Conservation (phyloP, 225 moss, liverwort and hornwort species). For the Straminergon stramineum region DNA sequence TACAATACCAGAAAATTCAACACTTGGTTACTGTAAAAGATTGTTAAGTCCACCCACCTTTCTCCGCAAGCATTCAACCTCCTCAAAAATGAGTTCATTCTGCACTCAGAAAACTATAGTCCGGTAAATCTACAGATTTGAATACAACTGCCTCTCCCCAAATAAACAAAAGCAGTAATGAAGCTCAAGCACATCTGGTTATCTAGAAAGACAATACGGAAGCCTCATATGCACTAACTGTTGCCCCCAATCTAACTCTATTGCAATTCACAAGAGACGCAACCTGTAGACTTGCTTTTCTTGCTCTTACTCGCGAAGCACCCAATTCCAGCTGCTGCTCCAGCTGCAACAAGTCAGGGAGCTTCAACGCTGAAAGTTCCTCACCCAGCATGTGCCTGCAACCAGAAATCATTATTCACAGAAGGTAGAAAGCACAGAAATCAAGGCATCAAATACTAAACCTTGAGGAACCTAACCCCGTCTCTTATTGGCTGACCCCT, state of each 20-base stretch:
- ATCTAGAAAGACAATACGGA: neutral
- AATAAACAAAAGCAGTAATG: neutral
- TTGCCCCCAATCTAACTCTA: neutral
- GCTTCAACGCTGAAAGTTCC: slow-evolving; percentile 46
- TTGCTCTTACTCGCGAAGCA: slow-evolving; percentile 60
- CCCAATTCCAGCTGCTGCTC: slow-evolving; percentile 80
- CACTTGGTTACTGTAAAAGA: neutral
- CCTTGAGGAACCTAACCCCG: neutral
- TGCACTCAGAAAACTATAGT: slow-evolving; percentile 25
- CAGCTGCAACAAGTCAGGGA: slow-evolving; percentile 59
- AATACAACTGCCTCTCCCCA: neutral
- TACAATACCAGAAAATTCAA: neutral
- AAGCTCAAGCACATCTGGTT: neutral
- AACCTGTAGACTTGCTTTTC: slow-evolving; percentile 47
- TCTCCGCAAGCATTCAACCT: slow-evolving; percentile 70
- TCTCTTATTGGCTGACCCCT: neutral
- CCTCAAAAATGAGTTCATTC: slow-evolving; percentile 78
- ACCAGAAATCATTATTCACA: neutral
- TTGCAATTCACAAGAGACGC: neutral
- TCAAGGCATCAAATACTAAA: neutral
- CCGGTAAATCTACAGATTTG: neutral
- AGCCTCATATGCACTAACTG: neutral
- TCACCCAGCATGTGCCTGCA: slow-evolving; percentile 74
- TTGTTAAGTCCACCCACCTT: slow-evolving; percentile 33
- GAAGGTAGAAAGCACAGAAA: neutral